Base-by-base conservation (phyloP, 2,329 filamentous ascomycete species). In the Tolypocladium album region DNA sequence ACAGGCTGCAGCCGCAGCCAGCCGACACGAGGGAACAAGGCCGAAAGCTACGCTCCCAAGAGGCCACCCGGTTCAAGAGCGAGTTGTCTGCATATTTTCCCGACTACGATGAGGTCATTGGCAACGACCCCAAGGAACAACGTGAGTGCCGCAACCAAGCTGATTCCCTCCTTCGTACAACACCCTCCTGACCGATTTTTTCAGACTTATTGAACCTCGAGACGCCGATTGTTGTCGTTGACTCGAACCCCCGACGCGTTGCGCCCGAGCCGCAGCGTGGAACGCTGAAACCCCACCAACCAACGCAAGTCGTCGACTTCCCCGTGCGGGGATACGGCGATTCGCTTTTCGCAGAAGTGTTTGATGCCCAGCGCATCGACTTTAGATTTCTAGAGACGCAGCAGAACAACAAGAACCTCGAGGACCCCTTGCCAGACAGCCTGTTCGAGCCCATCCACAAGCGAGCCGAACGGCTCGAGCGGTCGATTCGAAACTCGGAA, bases 101-200 rank as follows among this genome's bases (percentile, higher is more conserved):
- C 58, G 92, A 95, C 69, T 97, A 96, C 74, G 92, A 97, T 74
- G 90, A 96, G 71, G 84, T 97, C 65, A 91, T 97, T 75, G 92
- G 90, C 63, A 90, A 95, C 70, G 87, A 90, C 64, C 84, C 87
- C 45, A 88, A 88, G 67, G 88, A 92, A 74, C 80, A 88, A 67
- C 88, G 92, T 92, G 82, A 72, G 84, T 79, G 43, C 27, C 57
- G 36, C 40, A 42, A 13, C 24, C 34, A 4, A 17, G 20, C 47
- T 39, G 22, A 36, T 12, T 15, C 11, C 13, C 42, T 27, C 31
- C 13, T 56, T 5, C 31, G 27, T 24, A 5, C 12, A 20, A n/a
- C 39, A 13, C 22, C 60, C 13, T 36, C n/a, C 57, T 55, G 13
- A 34, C 22, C 27, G 31, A 15, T 15, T 4, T 57, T 31, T 56